Evolutionary conservation across 768 basidiomycete species (phyloP).

Genomic region (Punctularia strigosozonata): DNA sequence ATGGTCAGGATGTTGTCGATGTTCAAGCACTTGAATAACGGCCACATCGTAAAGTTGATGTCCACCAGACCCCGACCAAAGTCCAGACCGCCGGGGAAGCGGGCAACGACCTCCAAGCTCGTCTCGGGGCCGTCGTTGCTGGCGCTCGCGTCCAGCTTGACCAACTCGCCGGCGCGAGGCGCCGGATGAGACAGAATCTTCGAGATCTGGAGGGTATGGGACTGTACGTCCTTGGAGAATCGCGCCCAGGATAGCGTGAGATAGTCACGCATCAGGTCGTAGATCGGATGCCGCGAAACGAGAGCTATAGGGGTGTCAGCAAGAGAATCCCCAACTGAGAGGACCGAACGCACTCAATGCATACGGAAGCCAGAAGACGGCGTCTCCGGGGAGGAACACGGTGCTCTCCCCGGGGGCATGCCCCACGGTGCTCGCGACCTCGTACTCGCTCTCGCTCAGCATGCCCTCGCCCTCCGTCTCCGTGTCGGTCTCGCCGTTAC

Average conservation of each 20-base stretch:
- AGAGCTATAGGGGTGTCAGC: constrained; percentile 36
- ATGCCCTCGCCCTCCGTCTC: constrained; percentile 64
- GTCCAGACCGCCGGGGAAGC: constrained; percentile 89
- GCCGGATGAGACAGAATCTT: constrained; percentile 83
- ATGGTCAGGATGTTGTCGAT: constrained; percentile 90
- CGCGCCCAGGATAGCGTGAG: constrained; percentile 93
- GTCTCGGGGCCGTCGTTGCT: constrained; percentile 36
- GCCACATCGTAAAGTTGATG: constrained; percentile 96
- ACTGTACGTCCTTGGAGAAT: constrained; percentile 88
- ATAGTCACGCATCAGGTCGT: constrained; percentile 91
- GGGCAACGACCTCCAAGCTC: constrained; percentile 71
- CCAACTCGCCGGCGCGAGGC: constrained; percentile 76
- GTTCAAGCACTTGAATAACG: constrained; percentile 84
- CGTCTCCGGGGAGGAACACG: constrained; percentile 77
- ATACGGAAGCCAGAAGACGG: constrained; percentile 93
- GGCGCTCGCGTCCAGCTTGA: constrained; percentile 71
- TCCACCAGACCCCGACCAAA: constrained; percentile 87
- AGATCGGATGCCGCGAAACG: constrained; percentile 88
- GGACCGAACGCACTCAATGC: constrained; percentile 55
- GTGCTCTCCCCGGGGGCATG: constrained; percentile 84
- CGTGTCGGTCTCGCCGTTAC: constrained; percentile 38
- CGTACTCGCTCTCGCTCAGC: constrained; percentile 71
- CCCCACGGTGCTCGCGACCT: constrained; percentile 68
- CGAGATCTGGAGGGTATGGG: constrained; percentile 82
- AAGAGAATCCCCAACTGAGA: constrained; percentile 3